Base-by-base conservation (phyloP, 371 early-diverging fungal genomes). In the Nematocida parisii region DNA sequence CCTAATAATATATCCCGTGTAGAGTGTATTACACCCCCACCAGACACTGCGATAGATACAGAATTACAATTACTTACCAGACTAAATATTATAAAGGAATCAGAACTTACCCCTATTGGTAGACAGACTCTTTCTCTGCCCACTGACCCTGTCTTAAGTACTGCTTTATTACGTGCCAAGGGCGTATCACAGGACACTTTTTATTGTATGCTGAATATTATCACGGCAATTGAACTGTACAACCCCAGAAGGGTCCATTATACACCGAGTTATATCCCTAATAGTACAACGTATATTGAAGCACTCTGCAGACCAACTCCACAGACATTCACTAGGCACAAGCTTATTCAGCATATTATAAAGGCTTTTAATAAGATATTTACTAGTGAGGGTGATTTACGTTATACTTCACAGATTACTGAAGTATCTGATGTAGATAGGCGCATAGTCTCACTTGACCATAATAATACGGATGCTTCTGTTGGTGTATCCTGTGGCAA, bases 91-190 rank as follows among this genome's bases (percentile, higher is more conserved):
- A 40, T 77, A 39, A 13, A 9, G 2, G 50, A n/a, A 27, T 22
- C 20, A n/a, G 40, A 52, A 60, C 18, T 77, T 4, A 77, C 80
- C 4, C 6, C 40, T 0, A 58, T 68, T 60, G 80, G 80, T 4
- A n/a, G 22, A 7, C 15, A 24, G 68, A 39, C 22, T 1, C 80
- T 77, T 9, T 61, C 67, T 15, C 9, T 71, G 1, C 60, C 71
- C 1, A n/a, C 71, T n/a, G 11, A 18, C 22, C 80, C 80, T 46
- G 13, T 77, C 9, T 47, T 77, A 20, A 61, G 71, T 5, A 46
- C 71, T 15, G 40, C 62, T 22, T 18, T 75, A 15, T 15, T 75
- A 18, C 18, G 55, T 24, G 57, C 44, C 11, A 9, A 20, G 7
- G 18, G 44, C 3, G 40, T 11, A 33, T 47, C 47, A 9, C 74